Evolutionary conservation across 2,329 filamentous ascomycete species (phyloP).

Genomic region (Colletotrichum eremochloae): DNA sequence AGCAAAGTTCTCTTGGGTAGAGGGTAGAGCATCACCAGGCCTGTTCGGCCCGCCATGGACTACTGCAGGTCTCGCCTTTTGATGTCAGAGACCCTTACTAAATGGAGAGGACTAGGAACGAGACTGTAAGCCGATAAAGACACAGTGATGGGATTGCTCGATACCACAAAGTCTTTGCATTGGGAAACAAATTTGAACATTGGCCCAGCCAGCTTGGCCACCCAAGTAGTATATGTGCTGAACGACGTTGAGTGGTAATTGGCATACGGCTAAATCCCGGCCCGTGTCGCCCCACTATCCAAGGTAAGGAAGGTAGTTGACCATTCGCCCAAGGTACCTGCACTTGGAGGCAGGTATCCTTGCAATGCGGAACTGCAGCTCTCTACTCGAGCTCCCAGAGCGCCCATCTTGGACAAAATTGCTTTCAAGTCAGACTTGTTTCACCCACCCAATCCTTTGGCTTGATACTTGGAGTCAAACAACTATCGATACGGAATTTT

Average conservation of each 20-base stretch:
- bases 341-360: conserved; percentile 1
- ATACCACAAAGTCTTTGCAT: too few relatives aligned
- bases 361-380: conserved; percentile 14
- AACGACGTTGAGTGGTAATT: neutral
- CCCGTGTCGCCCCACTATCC: neutral
- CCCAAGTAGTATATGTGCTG: neutral
- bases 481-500: neutral
- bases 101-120: neutral
- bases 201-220: neutral
- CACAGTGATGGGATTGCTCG: neutral
- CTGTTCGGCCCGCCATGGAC: neutral
- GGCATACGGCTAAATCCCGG: conserved; percentile 5
- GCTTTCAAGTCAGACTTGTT: neutral
- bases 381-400: conserved; percentile 12
- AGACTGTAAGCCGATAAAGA: neutral
- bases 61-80: neutral
- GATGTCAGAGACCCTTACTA: neutral
- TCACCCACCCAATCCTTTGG: neutral
- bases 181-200: neutral
- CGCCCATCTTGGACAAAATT: conserved; percentile 1
- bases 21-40: neutral
- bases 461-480: neutral
- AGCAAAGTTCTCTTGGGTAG: neutral
- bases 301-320: neutral
- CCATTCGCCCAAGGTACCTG: neutral